Conservation (phyloP, 148 eudicot species). For the Hydrangea macrophylla region DNA sequence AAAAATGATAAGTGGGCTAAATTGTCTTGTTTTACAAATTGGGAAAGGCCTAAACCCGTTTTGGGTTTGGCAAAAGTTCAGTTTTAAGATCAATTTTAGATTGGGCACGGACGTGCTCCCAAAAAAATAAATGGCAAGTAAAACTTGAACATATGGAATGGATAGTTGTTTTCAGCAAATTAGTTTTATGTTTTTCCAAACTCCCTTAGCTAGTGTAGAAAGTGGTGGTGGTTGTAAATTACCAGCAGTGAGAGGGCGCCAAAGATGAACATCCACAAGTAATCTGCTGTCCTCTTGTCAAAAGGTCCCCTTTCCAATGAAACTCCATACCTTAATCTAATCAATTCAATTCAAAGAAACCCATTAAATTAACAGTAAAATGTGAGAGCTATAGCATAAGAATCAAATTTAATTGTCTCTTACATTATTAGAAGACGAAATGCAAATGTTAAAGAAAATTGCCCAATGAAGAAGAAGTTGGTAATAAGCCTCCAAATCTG, state of each 20-base stretch:
- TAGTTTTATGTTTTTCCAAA: too few relatives aligned
- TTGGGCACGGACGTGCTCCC: too few relatives aligned
- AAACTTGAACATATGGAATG: too few relatives aligned
- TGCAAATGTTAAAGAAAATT: conserved; percentile 30
- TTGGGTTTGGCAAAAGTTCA: too few relatives aligned
- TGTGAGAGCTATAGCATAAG: too few relatives aligned
- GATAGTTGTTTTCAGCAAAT: too few relatives aligned
- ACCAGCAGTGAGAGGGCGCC: conserved; percentile 42
- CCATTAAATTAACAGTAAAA: neutral
- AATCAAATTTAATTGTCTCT: neutral
- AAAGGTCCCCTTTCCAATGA: conserved; percentile 40
- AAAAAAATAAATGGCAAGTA: too few relatives aligned
- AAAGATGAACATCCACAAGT: conserved; percentile 39
- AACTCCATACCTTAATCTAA: conserved; percentile 33
- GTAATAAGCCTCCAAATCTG: conserved; percentile 49
- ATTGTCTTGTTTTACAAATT: too few relatives aligned
- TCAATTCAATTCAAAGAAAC: neutral
- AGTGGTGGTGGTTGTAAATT: neutral
- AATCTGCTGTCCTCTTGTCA: conserved; percentile 45
- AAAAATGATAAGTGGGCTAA: too few relatives aligned
- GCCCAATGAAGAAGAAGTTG: conserved; percentile 40
- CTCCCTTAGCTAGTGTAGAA: neutral
- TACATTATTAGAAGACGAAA: conserved; percentile 35
- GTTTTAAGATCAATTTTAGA: too few relatives aligned
- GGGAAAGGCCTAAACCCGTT: too few relatives aligned